phyloP scores from a whole-genome alignment of 2,329 filamentous ascomycete species.

The Arachnopeziza araneosa region DNA sequence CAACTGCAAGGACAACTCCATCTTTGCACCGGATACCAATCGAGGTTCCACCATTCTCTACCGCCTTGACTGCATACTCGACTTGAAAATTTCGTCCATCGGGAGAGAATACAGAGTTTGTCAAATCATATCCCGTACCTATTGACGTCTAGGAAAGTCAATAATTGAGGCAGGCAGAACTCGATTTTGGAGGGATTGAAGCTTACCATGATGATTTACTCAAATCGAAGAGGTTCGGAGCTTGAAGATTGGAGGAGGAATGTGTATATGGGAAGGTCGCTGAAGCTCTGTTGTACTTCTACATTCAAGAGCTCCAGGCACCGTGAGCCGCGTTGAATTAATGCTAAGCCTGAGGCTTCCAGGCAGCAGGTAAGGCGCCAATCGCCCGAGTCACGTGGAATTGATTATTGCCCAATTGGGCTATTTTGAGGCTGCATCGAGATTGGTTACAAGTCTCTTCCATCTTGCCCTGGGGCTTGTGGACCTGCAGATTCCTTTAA shows the following conservation, averaged over 20 bases:
- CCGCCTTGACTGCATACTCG: slow-evolving; percentile 97
- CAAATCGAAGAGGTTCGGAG: slow-evolving; percentile 4
- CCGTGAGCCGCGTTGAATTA: slow-evolving; percentile 25
- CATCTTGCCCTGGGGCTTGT: background rate
- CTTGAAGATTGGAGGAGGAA: slow-evolving; percentile 8
- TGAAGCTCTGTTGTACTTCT: slow-evolving; percentile 22
- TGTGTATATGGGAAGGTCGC: slow-evolving; percentile 8
- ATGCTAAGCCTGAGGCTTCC: background rate
- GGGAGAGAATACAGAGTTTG: slow-evolving; percentile 98
- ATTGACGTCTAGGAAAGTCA: slow-evolving; percentile 75
- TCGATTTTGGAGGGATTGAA: slow-evolving; percentile 7
- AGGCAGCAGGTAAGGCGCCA: slow-evolving; percentile 3
- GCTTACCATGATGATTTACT: slow-evolving; percentile 29
- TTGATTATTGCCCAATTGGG: background rate
- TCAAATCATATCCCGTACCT: slow-evolving; percentile 98
- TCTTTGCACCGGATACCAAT: slow-evolving; percentile 97
- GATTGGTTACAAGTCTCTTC: background rate
- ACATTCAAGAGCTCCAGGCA: slow-evolving; percentile 27
- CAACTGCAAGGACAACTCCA: slow-evolving; percentile 89
- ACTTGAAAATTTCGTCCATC: slow-evolving; percentile 99
- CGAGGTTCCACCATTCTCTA: slow-evolving; percentile 95
- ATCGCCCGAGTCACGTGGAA: background rate
- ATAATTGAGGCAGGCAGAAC: background rate
- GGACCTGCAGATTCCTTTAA: slow-evolving; percentile 1
- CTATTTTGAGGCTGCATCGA: background rate